phyloP scores from a whole-genome alignment of 2,329 filamentous ascomycete genomes.

The Ceratocystis papillata region DNA sequence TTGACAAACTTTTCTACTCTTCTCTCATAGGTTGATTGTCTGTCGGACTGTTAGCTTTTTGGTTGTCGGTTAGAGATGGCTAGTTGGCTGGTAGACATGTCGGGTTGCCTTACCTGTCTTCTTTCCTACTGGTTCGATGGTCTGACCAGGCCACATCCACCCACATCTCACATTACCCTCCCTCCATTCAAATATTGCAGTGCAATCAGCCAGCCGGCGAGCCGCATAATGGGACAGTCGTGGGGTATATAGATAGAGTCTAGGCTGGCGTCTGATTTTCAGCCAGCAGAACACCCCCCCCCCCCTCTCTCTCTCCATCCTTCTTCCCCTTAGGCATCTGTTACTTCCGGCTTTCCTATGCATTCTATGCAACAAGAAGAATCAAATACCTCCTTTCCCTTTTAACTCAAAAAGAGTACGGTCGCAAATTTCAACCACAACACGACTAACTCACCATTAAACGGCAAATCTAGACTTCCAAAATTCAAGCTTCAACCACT shows the following conservation, averaged over 20 bases:
- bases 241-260: conserved; percentile 4
- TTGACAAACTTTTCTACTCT: background rate
- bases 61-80: background rate
- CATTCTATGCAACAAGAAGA: background rate
- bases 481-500: background rate
- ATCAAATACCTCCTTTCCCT: background rate
- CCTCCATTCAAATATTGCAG: conserved; percentile 6
- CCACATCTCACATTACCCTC: background rate
- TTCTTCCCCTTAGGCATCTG: conserved; percentile 4
- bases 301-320: background rate
- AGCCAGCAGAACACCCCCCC: background rate
- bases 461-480: background rate
- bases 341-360: conserved; percentile 1
- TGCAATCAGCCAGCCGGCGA: conserved; percentile 1
- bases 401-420: background rate
- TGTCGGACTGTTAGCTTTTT: conserved; percentile 1
- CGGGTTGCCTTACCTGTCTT: background rate
- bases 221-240: conserved; percentile 6
- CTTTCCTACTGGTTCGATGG: conserved; percentile 7
- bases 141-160: background rate
- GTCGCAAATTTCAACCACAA: background rate
- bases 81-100: conserved; percentile 2
- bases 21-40: background rate
- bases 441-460: conserved; percentile 1
- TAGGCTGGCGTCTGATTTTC: background rate